Evolutionary conservation across 345 rosid genomes (phyloP).

Genomic region (Mallotus nudiflorus): DNA sequence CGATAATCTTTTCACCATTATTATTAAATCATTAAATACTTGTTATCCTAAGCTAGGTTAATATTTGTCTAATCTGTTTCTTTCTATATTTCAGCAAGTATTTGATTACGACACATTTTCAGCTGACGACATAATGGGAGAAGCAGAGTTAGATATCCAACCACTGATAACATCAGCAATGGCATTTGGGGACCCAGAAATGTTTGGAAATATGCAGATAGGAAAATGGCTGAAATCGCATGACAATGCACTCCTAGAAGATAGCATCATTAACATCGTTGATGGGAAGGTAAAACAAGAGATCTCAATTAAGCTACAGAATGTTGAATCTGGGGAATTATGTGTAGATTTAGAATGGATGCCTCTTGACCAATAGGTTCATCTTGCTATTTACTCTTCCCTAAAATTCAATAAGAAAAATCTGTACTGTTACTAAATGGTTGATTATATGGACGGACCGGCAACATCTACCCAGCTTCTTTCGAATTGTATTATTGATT

Average conservation of each 20-base stretch:
- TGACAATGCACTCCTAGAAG: constrained; percentile 85
- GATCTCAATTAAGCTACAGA: constrained; percentile 77
- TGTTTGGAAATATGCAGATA: constrained; percentile 93
- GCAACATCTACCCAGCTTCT: neutral
- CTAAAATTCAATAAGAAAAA: neutral
- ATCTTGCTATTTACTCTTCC: neutral
- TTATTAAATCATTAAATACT: too few species aligned
- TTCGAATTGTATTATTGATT: constrained; percentile 4
- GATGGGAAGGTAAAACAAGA: constrained; percentile 93
- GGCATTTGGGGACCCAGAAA: constrained; percentile 87
- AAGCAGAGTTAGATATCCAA: constrained; percentile 89
- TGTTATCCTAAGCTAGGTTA: too few species aligned
- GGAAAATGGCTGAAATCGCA: constrained; percentile 90
- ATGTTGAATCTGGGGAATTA: constrained; percentile 88
- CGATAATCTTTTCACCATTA: too few species aligned
- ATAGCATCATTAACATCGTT: constrained; percentile 76
- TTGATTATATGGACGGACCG: neutral
- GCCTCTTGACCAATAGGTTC: constrained; percentile 64
- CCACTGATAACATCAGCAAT: constrained; percentile 90
- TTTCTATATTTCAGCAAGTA: constrained; percentile 57
- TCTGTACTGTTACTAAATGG: constrained; percentile 1
- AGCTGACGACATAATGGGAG: constrained; percentile 99
- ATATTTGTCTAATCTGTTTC: neutral
- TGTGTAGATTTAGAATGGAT: constrained; percentile 80
- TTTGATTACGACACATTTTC: constrained; percentile 88